phyloP scores from a whole-genome alignment of 257 asterid genomes.

The Buddleja alternifolia region DNA sequence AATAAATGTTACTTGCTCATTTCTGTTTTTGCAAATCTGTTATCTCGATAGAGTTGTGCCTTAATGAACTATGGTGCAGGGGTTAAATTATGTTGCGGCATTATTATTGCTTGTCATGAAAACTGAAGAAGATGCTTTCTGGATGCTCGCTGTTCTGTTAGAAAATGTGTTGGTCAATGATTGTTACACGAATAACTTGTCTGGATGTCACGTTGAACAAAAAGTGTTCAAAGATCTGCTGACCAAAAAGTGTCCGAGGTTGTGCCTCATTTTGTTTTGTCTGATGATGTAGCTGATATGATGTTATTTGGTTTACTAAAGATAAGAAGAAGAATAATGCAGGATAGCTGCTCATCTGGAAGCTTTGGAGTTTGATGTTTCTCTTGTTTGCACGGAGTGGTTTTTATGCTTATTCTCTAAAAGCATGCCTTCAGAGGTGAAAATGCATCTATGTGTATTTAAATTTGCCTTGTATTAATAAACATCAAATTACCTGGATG shows the following conservation, averaged over 20 bases:
- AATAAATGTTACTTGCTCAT: not conserved
- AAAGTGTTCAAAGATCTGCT: conserved; percentile 91
- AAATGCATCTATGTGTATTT: not conserved
- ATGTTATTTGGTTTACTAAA: conserved; percentile 12
- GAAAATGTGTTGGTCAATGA: conserved; percentile 91
- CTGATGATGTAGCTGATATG: conserved; percentile 4
- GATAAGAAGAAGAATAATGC: conserved; percentile 34
- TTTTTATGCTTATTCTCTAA: conserved; percentile 91
- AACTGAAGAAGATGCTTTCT: conserved; percentile 98
- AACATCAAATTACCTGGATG: not conserved
- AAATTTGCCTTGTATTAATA: not conserved
- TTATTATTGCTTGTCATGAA: conserved; percentile 92
- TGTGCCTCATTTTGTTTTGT: conserved; percentile 23
- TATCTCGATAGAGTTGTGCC: conserved; percentile 5
- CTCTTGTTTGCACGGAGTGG: conserved; percentile 99
- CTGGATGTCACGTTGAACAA: conserved; percentile 98
- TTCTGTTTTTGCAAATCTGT: not conserved
- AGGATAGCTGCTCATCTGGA: conserved; percentile 91
- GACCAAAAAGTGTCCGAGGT: conserved; percentile 90
- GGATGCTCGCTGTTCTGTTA: conserved; percentile 97
- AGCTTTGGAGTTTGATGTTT: conserved; percentile 89
- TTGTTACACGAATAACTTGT: conserved; percentile 85
- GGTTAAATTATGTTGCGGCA: conserved; percentile 95
- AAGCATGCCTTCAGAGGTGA: conserved; percentile 98
- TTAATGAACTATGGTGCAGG: conserved; percentile 50